phyloP scores from a whole-genome alignment of 2,329 filamentous ascomycete species.

The Diaporthe sp. region DNA sequence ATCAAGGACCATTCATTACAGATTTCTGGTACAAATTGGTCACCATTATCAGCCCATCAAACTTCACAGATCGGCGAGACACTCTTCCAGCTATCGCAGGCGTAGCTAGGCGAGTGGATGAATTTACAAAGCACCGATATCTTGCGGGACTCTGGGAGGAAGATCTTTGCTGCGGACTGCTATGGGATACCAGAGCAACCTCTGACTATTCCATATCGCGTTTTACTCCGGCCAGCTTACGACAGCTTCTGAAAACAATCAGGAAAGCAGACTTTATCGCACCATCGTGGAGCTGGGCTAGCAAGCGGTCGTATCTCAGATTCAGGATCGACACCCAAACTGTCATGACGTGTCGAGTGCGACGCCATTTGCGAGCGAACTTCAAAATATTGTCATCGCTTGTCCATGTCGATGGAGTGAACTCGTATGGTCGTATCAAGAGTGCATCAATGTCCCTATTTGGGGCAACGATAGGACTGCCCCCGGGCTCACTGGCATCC shows the following conservation, averaged over 20 bases:
- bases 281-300: slow-evolving; percentile 21
- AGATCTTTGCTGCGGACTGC: background rate
- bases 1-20: background rate
- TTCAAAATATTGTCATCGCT: background rate
- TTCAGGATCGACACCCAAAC: background rate
- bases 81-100: background rate
- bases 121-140: background rate
- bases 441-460: background rate
- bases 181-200: background rate
- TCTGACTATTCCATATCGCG: no score
- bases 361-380: background rate
- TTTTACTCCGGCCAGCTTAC: no score
- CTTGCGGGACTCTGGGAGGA: slow-evolving; percentile 15
- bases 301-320: fast-evolving
- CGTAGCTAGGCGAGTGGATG: background rate
- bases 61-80: background rate
- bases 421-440: background rate
- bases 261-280: no score
- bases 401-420: background rate
- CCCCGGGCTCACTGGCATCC: background rate
- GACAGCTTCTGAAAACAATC: no score
- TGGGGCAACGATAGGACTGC: background rate
- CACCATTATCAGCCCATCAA: background rate
- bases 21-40: background rate
- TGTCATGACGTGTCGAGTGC: background rate